Evolutionary conservation across 441 rosid species (phyloP).

Genomic region (Manihot esculenta): DNA sequence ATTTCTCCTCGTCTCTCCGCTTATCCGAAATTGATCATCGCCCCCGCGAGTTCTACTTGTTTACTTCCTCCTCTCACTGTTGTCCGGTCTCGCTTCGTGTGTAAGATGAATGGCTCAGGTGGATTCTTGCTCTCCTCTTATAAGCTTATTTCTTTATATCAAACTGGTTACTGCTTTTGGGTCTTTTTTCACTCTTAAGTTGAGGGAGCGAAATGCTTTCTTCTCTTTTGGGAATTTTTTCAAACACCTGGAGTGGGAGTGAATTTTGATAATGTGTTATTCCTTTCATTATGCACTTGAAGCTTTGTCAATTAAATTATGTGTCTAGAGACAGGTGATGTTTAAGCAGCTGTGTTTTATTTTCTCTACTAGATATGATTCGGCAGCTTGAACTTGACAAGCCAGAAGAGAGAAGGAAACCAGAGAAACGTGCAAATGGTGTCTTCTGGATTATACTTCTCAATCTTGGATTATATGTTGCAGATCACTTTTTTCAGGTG

Average conservation of each 20-base stretch:
- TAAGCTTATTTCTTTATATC: background rate
- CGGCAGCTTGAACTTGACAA: constrained; percentile 63
- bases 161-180: too few species aligned
- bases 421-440: constrained; percentile 58
- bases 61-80: constrained; percentile 12
- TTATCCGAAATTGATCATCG: constrained; percentile 13
- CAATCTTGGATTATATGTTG: constrained; percentile 72
- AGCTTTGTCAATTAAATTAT: background rate
- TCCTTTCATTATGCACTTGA: background rate
- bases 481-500: constrained; percentile 83
- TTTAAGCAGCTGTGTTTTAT: background rate
- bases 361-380: constrained; percentile 49
- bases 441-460: constrained; percentile 87
- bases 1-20: constrained; percentile 2
- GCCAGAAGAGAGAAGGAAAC: constrained; percentile 45
- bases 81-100: constrained; percentile 19
- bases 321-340: background rate
- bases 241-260: constrained; percentile 26
- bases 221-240: constrained; percentile 21
- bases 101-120: constrained; percentile 36
- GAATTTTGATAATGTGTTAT: background rate
- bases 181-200: background rate
- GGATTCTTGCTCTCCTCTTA: background rate
- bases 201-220: background rate
- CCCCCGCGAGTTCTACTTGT: background rate